Conservation (phyloP, 2,329 filamentous ascomycete genomes). For the Pseudogymnoascus sp. region DNA sequence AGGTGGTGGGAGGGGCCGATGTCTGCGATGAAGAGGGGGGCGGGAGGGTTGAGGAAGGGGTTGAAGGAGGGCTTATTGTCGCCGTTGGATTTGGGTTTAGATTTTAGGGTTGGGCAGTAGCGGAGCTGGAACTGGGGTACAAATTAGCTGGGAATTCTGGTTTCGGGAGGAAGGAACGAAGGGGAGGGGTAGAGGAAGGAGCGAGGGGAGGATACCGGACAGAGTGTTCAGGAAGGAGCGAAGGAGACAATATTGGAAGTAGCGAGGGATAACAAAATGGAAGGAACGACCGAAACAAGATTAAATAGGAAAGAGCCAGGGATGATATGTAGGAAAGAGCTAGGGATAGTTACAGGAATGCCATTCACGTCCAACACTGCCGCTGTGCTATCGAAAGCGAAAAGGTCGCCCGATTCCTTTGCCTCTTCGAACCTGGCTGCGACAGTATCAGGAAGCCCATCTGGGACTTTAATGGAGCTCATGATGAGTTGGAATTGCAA, state of each 20-base stretch:
- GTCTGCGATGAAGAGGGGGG: constrained; percentile 45
- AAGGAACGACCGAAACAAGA: neutral
- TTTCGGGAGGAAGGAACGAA: neutral
- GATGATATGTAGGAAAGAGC: neutral
- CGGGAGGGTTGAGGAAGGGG: constrained; percentile 55
- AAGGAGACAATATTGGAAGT: neutral
- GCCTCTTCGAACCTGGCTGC: neutral
- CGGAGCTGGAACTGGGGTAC: constrained; percentile 59
- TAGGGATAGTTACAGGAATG: neutral
- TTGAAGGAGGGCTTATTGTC: constrained; percentile 36
- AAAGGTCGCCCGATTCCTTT: neutral
- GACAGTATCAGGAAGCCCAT: neutral
- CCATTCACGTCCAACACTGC: neutral
- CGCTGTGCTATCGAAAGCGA: neutral
- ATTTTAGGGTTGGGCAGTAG: constrained; percentile 59
- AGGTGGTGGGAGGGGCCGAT: constrained; percentile 51
- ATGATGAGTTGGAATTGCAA: neutral
- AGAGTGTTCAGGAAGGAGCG: neutral
- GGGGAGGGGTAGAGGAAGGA: neutral
- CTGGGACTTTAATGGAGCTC: neutral
- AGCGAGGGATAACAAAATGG: neutral
- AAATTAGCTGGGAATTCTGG: neutral
- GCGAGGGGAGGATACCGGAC: neutral
- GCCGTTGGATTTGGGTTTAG: constrained; percentile 47
- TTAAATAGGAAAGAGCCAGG: neutral